These are phyloP conservation scores for Clarireedia hainanense DNA, from an alignment of 2,329 filamentous ascomycete genomes.

Conservation along the genomic window DNA sequence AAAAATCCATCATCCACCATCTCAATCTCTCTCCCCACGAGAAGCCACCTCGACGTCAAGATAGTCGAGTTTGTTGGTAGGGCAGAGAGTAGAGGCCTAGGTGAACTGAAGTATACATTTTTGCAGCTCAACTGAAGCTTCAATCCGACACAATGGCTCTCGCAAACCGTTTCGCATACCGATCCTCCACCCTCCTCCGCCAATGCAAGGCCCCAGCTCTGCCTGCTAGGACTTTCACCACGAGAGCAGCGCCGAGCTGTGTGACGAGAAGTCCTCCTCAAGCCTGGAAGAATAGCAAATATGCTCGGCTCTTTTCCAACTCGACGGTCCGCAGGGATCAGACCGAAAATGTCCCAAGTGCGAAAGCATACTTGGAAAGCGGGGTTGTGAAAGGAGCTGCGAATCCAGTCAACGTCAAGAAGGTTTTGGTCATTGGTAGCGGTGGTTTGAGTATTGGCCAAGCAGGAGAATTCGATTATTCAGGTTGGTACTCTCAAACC, in stretches of 20 bases:
- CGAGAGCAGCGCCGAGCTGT: slow-evolving; percentile 22
- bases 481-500: slow-evolving; percentile 49
- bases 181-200: slow-evolving; percentile 27
- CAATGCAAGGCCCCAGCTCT: slow-evolving; percentile 21
- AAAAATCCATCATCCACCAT: slow-evolving; percentile 2
- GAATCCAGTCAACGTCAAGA: slow-evolving; percentile 83
- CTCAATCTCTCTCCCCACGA: background rate
- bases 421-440: slow-evolving; percentile 92
- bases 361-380: slow-evolving; percentile 83
- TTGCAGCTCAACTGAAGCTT: slow-evolving; percentile 18
- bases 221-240: slow-evolving; percentile 24
- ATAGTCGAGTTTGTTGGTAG: slow-evolving; percentile 7
- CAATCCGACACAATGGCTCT: slow-evolving; percentile 27
- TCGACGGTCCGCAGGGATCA: slow-evolving; percentile 20
- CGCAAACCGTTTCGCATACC: slow-evolving; percentile 25
- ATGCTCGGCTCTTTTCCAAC: slow-evolving; percentile 27
- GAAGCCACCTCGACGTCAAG: background rate
- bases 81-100: slow-evolving; percentile 11
- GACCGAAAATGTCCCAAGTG: slow-evolving; percentile 65
- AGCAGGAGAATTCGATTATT: slow-evolving; percentile 98
- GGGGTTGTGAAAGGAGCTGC: slow-evolving; percentile 72
- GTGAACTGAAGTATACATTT: slow-evolving; percentile 6
- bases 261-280: slow-evolving; percentile 18
- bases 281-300: slow-evolving; percentile 20
- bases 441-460: slow-evolving; percentile 95